These are phyloP conservation scores for Leucocoprinus birnbaumii DNA, from an alignment of 768 basidiomycete genomes.

Conservation along the genomic window DNA sequence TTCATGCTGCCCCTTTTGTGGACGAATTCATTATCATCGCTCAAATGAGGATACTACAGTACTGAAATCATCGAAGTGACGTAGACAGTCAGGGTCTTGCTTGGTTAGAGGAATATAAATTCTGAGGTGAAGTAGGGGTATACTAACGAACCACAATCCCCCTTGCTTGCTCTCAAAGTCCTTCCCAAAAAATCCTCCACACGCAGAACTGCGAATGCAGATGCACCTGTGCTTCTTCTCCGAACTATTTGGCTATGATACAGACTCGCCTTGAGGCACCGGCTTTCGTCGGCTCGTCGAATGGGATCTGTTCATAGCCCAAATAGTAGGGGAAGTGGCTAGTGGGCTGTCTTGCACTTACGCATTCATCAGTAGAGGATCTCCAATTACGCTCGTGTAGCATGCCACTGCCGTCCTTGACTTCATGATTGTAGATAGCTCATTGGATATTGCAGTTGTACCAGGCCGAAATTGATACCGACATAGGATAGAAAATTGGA, in stretches of 20 bases:
- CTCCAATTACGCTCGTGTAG: neutral
- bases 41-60: too few species aligned
- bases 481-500: too few species aligned
- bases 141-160: neutral
- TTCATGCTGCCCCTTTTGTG: neutral
- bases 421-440: too few species aligned
- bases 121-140: neutral
- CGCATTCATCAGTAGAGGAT: constrained; percentile 6
- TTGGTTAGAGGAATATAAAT: too few species aligned
- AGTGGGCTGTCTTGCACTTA: constrained; percentile 13
- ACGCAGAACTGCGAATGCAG: constrained; percentile 4
- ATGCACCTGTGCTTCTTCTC: constrained; percentile 7
- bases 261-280: constrained; percentile 28
- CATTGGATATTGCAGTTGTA: too few species aligned
- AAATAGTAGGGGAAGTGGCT: constrained; percentile 48
- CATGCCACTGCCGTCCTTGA: too few species aligned
- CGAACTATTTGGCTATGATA: constrained; percentile 23
- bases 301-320: constrained; percentile 55
- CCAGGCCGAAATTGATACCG: too few species aligned
- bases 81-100: too few species aligned
- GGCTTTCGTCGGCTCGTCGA: constrained; percentile 29
- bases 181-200: neutral
- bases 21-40: too few species aligned
- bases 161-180: neutral
- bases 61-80: too few species aligned